These are phyloP conservation scores for Atkinsonella texensis DNA, from an alignment of 2,329 filamentous ascomycete species.

Conservation along the genomic window DNA sequence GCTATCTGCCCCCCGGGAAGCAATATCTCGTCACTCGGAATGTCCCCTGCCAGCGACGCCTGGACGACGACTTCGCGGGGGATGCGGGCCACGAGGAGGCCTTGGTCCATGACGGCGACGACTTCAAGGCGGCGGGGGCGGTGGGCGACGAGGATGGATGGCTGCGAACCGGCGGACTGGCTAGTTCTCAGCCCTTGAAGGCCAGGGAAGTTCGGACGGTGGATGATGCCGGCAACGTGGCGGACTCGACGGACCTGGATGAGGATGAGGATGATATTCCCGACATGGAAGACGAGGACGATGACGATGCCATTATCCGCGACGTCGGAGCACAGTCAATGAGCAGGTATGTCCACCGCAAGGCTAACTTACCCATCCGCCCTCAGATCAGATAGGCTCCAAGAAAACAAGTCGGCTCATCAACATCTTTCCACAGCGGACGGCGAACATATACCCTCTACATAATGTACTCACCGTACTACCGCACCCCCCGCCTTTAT, in stretches of 20 bases:
- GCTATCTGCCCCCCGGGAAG: conserved; percentile 76
- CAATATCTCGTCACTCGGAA: conserved; percentile 93
- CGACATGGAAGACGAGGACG: conserved; percentile 97
- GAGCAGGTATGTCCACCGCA: conserved; percentile 27
- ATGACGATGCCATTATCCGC: conserved; percentile 90
- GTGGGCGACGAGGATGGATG: conserved; percentile 67
- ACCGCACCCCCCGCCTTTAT: conserved; percentile 89
- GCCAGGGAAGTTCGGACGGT: conserved; percentile 75
- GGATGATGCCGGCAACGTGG: conserved; percentile 79
- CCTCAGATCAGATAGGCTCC: no score
- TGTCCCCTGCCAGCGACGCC: conserved; percentile 81
- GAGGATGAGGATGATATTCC: conserved; percentile 77
- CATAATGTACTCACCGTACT: conserved; percentile 96
- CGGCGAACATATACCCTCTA: conserved; percentile 95
- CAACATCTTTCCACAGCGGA: conserved; percentile 38
- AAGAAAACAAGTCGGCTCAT: no score
- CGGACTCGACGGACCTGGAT: conserved; percentile 56
- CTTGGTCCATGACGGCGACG: conserved; percentile 69
- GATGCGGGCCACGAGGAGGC: conserved; percentile 79
- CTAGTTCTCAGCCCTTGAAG: conserved; percentile 62
- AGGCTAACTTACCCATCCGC: background rate
- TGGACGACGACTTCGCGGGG: conserved; percentile 88
- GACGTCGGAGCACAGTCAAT: conserved; percentile 45
- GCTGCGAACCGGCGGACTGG: conserved; percentile 75
- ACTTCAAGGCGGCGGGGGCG: conserved; percentile 34